Evolutionary conservation across 2,329 filamentous ascomycete species (phyloP).

Genomic region (Fusarium coffeatum): DNA sequence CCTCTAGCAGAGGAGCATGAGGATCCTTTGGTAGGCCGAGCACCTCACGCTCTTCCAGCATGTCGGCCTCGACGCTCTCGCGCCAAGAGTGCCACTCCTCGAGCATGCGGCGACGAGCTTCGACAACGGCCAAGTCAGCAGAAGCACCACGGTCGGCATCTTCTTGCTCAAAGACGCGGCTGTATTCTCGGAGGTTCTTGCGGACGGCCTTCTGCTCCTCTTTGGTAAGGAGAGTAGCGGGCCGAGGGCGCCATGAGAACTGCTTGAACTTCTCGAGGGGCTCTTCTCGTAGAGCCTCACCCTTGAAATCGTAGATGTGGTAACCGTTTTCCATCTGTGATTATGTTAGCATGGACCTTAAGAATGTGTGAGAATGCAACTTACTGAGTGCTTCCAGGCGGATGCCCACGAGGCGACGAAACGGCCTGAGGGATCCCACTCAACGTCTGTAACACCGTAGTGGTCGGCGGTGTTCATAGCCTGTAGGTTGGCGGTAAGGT

Average conservation of each 20-base stretch:
- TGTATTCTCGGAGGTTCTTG: slow-evolving; percentile 98
- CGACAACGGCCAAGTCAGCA: slow-evolving; percentile 93
- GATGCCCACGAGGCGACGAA: slow-evolving; percentile 95
- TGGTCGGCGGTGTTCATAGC: slow-evolving; percentile 94
- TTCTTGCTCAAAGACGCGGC: slow-evolving; percentile 92
- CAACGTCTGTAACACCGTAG: slow-evolving; percentile 96
- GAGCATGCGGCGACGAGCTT: slow-evolving; percentile 83
- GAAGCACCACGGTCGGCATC: slow-evolving; percentile 93
- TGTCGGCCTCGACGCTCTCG: slow-evolving; percentile 75
- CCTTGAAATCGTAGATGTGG: slow-evolving; percentile 97
- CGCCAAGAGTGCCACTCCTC: slow-evolving; percentile 92
- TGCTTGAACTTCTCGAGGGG: slow-evolving; percentile 98
- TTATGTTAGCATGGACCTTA: slow-evolving; percentile 16
- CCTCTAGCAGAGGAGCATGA: slow-evolving; percentile 70
- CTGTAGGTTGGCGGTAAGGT: slow-evolving; percentile 92
- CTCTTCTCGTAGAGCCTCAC: slow-evolving; percentile 88
- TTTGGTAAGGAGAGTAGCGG: slow-evolving; percentile 89
- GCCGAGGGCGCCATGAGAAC: slow-evolving; percentile 92
- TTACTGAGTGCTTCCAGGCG: slow-evolving; percentile 94
- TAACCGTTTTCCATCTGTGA: slow-evolving; percentile 98
- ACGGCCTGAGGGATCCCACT: slow-evolving; percentile 97
- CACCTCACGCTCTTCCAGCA: slow-evolving; percentile 76
- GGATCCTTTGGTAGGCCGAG: slow-evolving; percentile 74
- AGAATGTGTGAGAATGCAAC: slow-evolving; percentile 49
- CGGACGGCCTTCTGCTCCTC: slow-evolving; percentile 98